Evolutionary conservation across 2,329 filamentous ascomycete genomes (phyloP).

Genomic region (Hypoxylon sp.): DNA sequence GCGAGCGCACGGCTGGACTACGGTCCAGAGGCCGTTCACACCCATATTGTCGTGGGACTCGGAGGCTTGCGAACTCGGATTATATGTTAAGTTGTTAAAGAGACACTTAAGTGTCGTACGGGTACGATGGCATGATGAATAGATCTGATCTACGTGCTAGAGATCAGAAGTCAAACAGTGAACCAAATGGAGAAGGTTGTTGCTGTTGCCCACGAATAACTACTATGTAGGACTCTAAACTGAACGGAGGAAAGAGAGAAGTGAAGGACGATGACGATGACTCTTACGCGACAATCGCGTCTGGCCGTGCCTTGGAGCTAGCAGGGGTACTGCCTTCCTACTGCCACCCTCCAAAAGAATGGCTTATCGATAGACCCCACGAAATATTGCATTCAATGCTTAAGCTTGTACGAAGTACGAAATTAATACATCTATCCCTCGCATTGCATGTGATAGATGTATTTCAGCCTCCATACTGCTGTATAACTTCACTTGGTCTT

Average conservation of each 20-base stretch:
- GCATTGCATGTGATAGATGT: constrained; percentile 3
- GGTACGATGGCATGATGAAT: constrained; percentile 6
- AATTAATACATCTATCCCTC: constrained; percentile 19
- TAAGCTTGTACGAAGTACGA: neutral
- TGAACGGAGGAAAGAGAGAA: too few relatives aligned
- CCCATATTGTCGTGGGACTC: constrained; percentile 70
- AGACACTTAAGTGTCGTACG: constrained; percentile 10
- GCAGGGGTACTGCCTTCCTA: constrained; percentile 5
- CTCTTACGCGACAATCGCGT: constrained; percentile 32
- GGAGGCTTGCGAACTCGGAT: constrained; percentile 1
- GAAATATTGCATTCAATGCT: neutral
- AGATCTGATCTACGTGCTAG: neutral
- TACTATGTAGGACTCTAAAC: too few relatives aligned
- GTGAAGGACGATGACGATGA: constrained; percentile 32
- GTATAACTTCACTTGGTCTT: neutral
- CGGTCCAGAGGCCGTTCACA: constrained; percentile 97
- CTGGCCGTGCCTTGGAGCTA: neutral
- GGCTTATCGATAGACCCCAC: constrained; percentile 30
- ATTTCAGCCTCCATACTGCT: neutral
- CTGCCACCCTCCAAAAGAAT: too few relatives aligned
- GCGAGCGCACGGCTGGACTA: constrained; percentile 91
- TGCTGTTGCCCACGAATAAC: constrained; percentile 13
- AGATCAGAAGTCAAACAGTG: neutral
- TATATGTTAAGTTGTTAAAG: neutral
- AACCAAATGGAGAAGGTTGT: neutral